Percentiles rank a stretch among this genome's conserved stretches.
phyloP scores from a whole-genome alignment of 352 stramenopile species.

The Pythium aquatile region DNA sequence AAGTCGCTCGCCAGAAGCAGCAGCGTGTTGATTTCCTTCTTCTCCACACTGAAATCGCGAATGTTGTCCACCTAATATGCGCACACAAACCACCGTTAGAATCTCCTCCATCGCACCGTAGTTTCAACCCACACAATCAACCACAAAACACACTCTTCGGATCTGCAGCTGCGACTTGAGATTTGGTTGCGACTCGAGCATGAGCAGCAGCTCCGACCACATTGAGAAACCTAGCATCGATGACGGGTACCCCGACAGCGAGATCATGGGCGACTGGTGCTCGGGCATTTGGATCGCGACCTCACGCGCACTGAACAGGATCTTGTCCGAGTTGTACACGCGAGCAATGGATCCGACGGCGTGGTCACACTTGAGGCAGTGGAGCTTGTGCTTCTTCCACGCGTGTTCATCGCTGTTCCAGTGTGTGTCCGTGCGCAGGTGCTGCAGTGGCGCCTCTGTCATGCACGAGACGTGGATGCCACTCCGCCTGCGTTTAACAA shows the following conservation, averaged over 20 bases:
- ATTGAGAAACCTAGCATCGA: conserved; percentile 69
- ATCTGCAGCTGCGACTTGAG: conserved; percentile 69
- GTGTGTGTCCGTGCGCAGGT: conserved; percentile 43
- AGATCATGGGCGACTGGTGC: conserved; percentile 67
- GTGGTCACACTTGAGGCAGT: conserved; percentile 65
- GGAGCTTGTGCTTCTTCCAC: conserved; percentile 69
- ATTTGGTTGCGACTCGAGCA: conserved; percentile 66
- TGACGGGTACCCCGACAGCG: conserved; percentile 71
- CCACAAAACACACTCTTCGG: conserved; percentile 31
- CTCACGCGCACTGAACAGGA: conserved; percentile 64
- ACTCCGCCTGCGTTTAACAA: conserved; percentile 38
- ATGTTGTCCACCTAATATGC: conserved; percentile 56
- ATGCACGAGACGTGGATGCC: conserved; percentile 72
- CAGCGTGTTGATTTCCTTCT: conserved; percentile 59
- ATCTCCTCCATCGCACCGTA: no score
- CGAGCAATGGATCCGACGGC: conserved; percentile 57
- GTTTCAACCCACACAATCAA: background rate
- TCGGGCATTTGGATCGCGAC: conserved; percentile 75
- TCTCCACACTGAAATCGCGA: conserved; percentile 40
- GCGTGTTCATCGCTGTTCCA: conserved; percentile 32
- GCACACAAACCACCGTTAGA: no score
- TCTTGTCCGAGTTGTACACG: conserved; percentile 66
- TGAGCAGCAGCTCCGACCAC: conserved; percentile 78
- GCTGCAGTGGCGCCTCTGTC: conserved; percentile 60
- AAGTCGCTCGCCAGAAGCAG: conserved; percentile 64